A percentile compares a stretch with the other conserved stretches of the same genome.
Conservation (phyloP, 2,329 filamentous ascomycete genomes). For the Shiraia bambusicola region DNA sequence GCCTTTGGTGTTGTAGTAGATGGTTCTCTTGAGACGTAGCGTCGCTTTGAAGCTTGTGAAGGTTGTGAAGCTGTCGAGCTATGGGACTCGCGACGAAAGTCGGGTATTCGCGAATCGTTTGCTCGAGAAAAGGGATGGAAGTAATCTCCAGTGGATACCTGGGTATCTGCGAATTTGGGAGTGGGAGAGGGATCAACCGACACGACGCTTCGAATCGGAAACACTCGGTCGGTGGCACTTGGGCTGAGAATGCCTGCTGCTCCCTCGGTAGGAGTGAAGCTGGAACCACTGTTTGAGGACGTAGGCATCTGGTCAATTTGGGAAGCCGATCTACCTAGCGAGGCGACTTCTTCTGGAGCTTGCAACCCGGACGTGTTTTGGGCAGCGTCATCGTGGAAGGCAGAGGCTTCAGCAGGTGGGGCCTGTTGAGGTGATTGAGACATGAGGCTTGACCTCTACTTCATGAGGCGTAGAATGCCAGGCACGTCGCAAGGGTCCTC, state of each 20-base stretch:
- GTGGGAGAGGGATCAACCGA: slow-evolving; percentile 63
- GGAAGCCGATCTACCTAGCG: slow-evolving; percentile 6
- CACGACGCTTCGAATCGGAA: slow-evolving; percentile 78
- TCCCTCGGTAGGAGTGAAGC: slow-evolving; percentile 14
- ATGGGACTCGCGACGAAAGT: slow-evolving; percentile 29
- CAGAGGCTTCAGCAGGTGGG: slow-evolving; percentile 11
- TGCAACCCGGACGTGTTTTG: slow-evolving; percentile 16
- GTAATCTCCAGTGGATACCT: slow-evolving; percentile 35
- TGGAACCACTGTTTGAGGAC: slow-evolving; percentile 10
- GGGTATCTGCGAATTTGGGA: slow-evolving; percentile 20
- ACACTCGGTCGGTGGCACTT: slow-evolving; percentile 63
- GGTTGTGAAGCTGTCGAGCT: slow-evolving; percentile 32
- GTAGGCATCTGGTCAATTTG: slow-evolving; percentile 2
- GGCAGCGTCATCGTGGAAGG: slow-evolving; percentile 5
- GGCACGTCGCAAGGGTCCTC: slow-evolving; percentile 3
- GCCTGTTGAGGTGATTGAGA: slow-evolving; percentile 26
- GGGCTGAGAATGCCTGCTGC: slow-evolving; percentile 41
- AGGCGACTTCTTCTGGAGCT: slow-evolving; percentile 13
- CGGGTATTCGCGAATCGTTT: slow-evolving; percentile 26
- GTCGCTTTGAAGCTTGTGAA: slow-evolving; percentile 29
- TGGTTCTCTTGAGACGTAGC: slow-evolving; percentile 4
- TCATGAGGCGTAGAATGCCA: slow-evolving; percentile 3
- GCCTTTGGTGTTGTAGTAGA: slow-evolving; percentile 2
- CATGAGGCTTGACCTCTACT: slow-evolving; percentile 19
- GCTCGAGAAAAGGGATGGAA: slow-evolving; percentile 37